These are phyloP conservation scores for Ciborinia camelliae DNA, from an alignment of 2,329 filamentous ascomycete genomes.

Conservation along the genomic window DNA sequence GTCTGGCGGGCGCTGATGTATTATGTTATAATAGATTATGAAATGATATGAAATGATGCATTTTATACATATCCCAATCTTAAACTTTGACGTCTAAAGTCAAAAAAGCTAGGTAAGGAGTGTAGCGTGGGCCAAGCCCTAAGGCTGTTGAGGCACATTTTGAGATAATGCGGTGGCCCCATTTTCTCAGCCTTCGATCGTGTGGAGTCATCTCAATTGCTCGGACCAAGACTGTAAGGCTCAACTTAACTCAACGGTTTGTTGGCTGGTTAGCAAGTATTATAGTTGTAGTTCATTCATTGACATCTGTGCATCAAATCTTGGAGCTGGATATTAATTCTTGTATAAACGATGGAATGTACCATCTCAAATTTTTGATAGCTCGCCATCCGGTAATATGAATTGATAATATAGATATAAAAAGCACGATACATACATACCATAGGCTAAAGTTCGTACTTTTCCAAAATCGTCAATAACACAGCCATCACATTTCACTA, in stretches of 20 bases:
- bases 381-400: neutral
- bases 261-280: neutral
- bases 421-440: neutral
- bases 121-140: neutral
- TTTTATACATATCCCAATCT: conserved; percentile 12
- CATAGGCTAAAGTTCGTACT: neutral
- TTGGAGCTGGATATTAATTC: neutral
- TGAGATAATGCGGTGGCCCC: neutral
- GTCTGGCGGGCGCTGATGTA: too few species aligned
- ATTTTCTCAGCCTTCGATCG: conserved; percentile 7
- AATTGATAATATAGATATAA: neutral
- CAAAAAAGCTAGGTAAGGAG: neutral
- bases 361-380: too few species aligned
- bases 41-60: neutral
- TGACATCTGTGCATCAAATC: neutral
- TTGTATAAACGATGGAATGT: neutral
- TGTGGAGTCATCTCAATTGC: conserved; percentile 7
- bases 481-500: neutral
- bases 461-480: neutral
- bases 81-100: neutral
- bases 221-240: neutral
- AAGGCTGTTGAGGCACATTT: neutral
- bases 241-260: neutral
- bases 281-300: neutral
- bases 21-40: neutral